Evolutionary conservation across 1,139 yeast genomes (phyloP).

Genomic region (Blastobotrys elegans): DNA sequence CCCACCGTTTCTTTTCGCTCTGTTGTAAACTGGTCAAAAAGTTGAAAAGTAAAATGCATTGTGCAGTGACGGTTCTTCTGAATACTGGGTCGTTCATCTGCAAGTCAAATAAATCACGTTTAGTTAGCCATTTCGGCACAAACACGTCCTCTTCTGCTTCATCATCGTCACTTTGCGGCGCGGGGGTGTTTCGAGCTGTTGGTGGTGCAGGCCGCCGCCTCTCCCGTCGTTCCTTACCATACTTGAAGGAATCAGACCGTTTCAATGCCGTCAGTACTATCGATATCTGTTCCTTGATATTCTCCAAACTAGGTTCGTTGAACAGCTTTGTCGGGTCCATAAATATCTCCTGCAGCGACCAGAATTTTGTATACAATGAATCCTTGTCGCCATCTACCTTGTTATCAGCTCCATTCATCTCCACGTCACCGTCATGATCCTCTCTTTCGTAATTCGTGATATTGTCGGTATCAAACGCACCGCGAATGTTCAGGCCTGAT

Average conservation of each 20-base stretch:
- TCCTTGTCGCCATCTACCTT: slow-evolving; percentile 10
- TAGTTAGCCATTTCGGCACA: slow-evolving; percentile 37
- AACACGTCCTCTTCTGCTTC: slow-evolving; percentile 23
- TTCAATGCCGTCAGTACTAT: slow-evolving; percentile 17
- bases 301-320: slow-evolving; percentile 16
- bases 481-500: slow-evolving; percentile 37
- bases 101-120: slow-evolving; percentile 32
- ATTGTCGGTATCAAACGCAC: slow-evolving; percentile 36
- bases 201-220: not conserved
- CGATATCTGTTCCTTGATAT: slow-evolving; percentile 19
- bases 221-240: not conserved
- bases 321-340: slow-evolving; percentile 28
- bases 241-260: slow-evolving; percentile 13
- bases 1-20: slow-evolving; percentile 20
- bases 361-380: slow-evolving; percentile 25
- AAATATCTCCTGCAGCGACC: slow-evolving; percentile 30
- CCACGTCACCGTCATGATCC: slow-evolving; percentile 18
- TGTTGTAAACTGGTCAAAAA: slow-evolving; percentile 28
- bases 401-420: slow-evolving; percentile 5
- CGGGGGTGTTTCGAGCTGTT: slow-evolving; percentile 6
- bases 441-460: slow-evolving; percentile 29
- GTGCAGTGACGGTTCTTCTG: slow-evolving; percentile 32
- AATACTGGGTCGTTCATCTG: slow-evolving; percentile 35
- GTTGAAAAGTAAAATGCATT: slow-evolving; percentile 30
- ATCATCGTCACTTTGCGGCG: not conserved